phyloP scores from a whole-genome alignment of 306 rosid species.

The Amphicarpaea edgeworthii region DNA sequence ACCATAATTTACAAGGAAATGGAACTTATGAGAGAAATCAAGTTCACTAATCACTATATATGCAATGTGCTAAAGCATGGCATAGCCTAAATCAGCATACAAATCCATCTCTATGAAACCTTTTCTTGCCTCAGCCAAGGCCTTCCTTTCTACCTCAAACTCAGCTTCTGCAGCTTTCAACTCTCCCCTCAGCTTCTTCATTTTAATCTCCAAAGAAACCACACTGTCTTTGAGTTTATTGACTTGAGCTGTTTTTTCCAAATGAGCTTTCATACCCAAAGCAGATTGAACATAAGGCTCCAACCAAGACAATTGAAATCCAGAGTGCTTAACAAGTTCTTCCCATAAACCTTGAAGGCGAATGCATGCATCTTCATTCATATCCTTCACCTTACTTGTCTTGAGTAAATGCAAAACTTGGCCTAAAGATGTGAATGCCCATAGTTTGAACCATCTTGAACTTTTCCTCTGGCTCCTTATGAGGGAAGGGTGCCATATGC shows the following conservation, averaged over 20 bases:
- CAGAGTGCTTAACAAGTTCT: constrained; percentile 44
- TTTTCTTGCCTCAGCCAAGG: constrained; percentile 30
- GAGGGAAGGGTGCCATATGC: constrained; percentile 49
- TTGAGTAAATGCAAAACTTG: constrained; percentile 46
- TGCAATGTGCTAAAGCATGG: constrained; percentile 39
- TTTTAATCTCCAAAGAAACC: constrained; percentile 32
- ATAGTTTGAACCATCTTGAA: constrained; percentile 31
- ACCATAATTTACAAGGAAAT: neutral
- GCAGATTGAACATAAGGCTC: constrained; percentile 54
- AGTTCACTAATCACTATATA: neutral
- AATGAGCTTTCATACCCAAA: constrained; percentile 9
- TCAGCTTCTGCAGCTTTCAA: constrained; percentile 42
- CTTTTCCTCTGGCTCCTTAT: constrained; percentile 40
- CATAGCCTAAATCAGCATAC: constrained; percentile 46
- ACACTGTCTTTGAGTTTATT: constrained; percentile 6
- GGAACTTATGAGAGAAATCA: no score
- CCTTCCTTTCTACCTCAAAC: constrained; percentile 33
- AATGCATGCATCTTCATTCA: constrained; percentile 44
- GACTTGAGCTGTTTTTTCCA: constrained; percentile 22
- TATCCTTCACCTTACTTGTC: constrained; percentile 43
- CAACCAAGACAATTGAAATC: constrained; percentile 49
- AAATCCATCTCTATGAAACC: constrained; percentile 41
- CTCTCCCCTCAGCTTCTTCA: constrained; percentile 44
- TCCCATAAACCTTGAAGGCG: constrained; percentile 42
- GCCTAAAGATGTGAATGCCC: constrained; percentile 52